A percentile compares a stretch with the other conserved stretches of the same genome.
Conservation (phyloP, 2,329 filamentous ascomycete genomes). For the Aureobasidium sp. region DNA sequence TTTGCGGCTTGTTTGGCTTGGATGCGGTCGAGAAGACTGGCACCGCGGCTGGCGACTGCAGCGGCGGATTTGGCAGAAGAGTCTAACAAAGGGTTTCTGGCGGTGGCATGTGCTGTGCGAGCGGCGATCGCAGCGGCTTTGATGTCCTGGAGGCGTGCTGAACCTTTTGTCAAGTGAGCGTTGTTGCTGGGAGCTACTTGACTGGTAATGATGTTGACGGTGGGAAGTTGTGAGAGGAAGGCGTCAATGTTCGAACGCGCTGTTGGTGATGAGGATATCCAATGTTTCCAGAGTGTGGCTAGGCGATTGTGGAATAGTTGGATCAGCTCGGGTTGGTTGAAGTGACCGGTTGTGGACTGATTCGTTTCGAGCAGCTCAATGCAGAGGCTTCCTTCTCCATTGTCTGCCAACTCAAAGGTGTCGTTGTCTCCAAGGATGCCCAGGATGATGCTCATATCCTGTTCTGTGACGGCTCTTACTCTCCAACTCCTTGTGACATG, state of each 20-base stretch:
- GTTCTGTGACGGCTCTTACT: slow-evolving; percentile 48
- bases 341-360: slow-evolving; percentile 30
- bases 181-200: slow-evolving; percentile 55
- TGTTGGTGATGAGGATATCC: slow-evolving; percentile 39
- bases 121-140: slow-evolving; percentile 52
- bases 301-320: slow-evolving; percentile 55
- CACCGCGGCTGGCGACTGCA: slow-evolving; percentile 42
- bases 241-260: slow-evolving; percentile 41
- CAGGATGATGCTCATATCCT: slow-evolving; percentile 52
- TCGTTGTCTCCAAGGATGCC: slow-evolving; percentile 37
- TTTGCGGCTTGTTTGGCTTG: slow-evolving; percentile 53
- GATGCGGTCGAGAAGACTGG: slow-evolving; percentile 55
- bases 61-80: slow-evolving; percentile 40
- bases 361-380: slow-evolving; percentile 42
- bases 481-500: slow-evolving; percentile 50
- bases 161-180: slow-evolving; percentile 69
- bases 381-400: slow-evolving; percentile 47
- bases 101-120: slow-evolving; percentile 35
- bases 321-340: slow-evolving; percentile 56
- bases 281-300: slow-evolving; percentile 49
- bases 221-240: slow-evolving; percentile 66
- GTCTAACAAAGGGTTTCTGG: slow-evolving; percentile 25
- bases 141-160: slow-evolving; percentile 73
- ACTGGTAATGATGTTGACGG: slow-evolving; percentile 59
- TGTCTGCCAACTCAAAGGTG: slow-evolving; percentile 45